phyloP scores from a whole-genome alignment of 2,329 filamentous ascomycete species.

The Ustulina deusta region DNA sequence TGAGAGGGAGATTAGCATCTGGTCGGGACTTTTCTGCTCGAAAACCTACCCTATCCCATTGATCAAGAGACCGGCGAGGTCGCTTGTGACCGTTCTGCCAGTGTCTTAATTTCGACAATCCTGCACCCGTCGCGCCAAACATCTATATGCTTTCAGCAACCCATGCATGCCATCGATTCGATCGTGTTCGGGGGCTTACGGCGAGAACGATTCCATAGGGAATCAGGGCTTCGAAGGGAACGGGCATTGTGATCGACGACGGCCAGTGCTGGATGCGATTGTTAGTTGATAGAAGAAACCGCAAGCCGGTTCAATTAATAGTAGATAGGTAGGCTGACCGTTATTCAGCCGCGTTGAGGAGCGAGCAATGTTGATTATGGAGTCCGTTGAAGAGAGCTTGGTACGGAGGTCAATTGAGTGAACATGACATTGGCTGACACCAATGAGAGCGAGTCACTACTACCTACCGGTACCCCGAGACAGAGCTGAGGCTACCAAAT shows the following conservation, averaged over 20 bases:
- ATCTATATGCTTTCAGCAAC: slow-evolving; percentile 60
- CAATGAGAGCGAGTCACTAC: slow-evolving; percentile 11
- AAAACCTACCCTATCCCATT: slow-evolving; percentile 70
- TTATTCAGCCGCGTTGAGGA: slow-evolving; percentile 24
- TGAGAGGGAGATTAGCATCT: slow-evolving; percentile 54
- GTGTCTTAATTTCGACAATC: slow-evolving; percentile 67
- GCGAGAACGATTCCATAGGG: slow-evolving; percentile 73
- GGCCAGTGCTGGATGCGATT: slow-evolving; percentile 14
- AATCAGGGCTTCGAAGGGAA: slow-evolving; percentile 73
- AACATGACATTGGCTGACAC: not conserved
- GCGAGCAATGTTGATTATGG: slow-evolving; percentile 15
- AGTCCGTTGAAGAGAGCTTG: slow-evolving; percentile 18
- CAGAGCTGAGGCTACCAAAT: slow-evolving; percentile 9
- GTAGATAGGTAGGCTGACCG: not conserved
- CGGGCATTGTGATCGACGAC: slow-evolving; percentile 62
- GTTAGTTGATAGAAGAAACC: slow-evolving; percentile 11
- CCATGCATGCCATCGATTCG: slow-evolving; percentile 18
- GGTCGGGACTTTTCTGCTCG: not conserved
- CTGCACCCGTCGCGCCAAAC: slow-evolving; percentile 71
- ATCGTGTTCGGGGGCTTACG: slow-evolving; percentile 57
- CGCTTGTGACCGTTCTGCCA: slow-evolving; percentile 72
- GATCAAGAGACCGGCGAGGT: slow-evolving; percentile 69
- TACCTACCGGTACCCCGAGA: too few relatives aligned
- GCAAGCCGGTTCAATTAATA: not conserved
- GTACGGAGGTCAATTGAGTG: slow-evolving; percentile 27